A percentile compares a stretch with the other conserved stretches of the same genome.
phyloP scores from a whole-genome alignment of 2,329 filamentous ascomycete genomes.

The Talaromyces sp. region DNA sequence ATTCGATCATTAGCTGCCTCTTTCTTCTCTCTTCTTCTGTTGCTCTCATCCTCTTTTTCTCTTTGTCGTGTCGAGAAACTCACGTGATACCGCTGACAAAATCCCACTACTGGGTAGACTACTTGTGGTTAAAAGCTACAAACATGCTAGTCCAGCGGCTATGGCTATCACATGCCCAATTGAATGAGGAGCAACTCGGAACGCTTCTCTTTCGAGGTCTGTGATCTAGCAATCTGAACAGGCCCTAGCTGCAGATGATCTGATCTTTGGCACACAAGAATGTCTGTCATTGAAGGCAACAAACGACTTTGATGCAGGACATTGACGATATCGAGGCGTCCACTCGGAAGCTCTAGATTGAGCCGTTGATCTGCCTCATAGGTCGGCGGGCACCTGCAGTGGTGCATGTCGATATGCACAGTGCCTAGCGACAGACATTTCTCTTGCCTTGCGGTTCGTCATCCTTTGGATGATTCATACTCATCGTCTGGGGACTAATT shows the following conservation, averaged over 20 bases:
- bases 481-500: not conserved
- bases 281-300: not conserved
- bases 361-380: conserved; percentile 2
- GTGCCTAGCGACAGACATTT: not conserved
- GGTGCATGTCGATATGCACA: not conserved
- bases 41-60: conserved; percentile 1
- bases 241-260: not conserved
- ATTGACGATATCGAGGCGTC: not conserved
- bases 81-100: not conserved
- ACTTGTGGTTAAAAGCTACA: not conserved
- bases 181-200: not conserved
- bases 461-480: not conserved
- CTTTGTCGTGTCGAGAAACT: not conserved
- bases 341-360: conserved; percentile 10
- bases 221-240: not conserved
- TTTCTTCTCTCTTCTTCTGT: conserved; percentile 12
- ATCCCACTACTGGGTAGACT: not conserved
- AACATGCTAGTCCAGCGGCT: not conserved
- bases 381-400: not conserved
- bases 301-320: conserved; percentile 2
- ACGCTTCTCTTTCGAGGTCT: not conserved
- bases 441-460: too few relatives aligned
- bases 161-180: not conserved
- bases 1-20: conserved; percentile 31
- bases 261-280: not conserved